These are phyloP conservation scores for Candida boleticola DNA, from an alignment of 805 yeast species.

Conservation along the genomic window DNA sequence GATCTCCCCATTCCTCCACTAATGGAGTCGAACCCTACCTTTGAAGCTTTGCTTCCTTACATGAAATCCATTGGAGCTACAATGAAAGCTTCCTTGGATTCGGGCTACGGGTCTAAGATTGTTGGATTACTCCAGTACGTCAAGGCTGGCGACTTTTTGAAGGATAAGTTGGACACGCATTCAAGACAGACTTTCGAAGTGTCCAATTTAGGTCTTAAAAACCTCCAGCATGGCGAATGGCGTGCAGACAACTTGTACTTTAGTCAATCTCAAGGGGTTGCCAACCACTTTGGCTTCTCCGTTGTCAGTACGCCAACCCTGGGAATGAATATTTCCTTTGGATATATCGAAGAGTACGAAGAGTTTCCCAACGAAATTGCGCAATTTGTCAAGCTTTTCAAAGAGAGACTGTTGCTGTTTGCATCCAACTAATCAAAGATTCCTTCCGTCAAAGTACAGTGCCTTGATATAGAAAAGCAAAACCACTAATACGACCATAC, in stretches of 20 bases:
- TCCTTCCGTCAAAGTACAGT: too few relatives aligned
- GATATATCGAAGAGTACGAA: conserved; percentile 10
- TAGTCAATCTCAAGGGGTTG: conserved; percentile 17
- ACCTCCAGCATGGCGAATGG: conserved; percentile 8
- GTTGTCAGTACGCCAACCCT: conserved; percentile 12
- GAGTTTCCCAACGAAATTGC: background rate
- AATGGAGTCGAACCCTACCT: background rate
- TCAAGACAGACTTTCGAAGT: conserved; percentile 13
- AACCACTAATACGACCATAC: too few relatives aligned
- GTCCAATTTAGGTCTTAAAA: conserved; percentile 19
- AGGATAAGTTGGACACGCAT: conserved; percentile 8
- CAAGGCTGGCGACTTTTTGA: conserved; percentile 10
- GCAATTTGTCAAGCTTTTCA: background rate
- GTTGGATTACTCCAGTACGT: conserved; percentile 13
- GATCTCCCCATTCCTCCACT: background rate
- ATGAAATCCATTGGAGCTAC: background rate
- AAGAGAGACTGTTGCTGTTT: background rate
- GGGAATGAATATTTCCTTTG: conserved; percentile 17
- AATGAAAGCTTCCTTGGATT: conserved; percentile 4
- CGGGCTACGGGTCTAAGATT: conserved; percentile 10
- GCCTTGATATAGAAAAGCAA: too few relatives aligned
- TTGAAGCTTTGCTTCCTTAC: background rate
- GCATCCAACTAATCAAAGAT: background rate
- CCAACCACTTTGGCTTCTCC: conserved; percentile 12
- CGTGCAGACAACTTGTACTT: conserved; percentile 14